Evolutionary conservation across 176 grass and related monocot species (phyloP).

Genomic region (Zea luxurians): DNA sequence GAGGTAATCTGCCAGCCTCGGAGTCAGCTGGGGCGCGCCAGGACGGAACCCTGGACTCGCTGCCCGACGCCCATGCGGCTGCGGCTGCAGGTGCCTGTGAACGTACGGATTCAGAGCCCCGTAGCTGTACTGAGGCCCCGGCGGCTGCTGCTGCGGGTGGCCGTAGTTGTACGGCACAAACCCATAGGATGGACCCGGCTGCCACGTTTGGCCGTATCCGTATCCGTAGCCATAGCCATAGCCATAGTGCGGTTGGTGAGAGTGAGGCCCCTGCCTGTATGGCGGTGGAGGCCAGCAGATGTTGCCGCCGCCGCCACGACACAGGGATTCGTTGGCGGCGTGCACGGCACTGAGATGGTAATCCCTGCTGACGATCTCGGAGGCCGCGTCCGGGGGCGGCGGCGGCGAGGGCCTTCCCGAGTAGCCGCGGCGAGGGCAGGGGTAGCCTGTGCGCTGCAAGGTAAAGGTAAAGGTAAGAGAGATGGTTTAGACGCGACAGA

Average conservation of each 20-base stretch:
- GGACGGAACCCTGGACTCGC: constrained; percentile 35
- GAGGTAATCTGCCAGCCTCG: constrained; percentile 57
- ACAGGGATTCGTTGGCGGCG: constrained; percentile 44
- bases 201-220: constrained; percentile 13
- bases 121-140: constrained; percentile 30
- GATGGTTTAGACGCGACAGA: constrained; percentile 25
- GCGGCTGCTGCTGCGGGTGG: constrained; percentile 20
- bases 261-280: constrained; percentile 24
- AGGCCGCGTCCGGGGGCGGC: not conserved
- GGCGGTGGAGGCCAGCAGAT: constrained; percentile 19
- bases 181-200: constrained; percentile 27
- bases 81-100: constrained; percentile 19
- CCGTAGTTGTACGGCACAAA: constrained; percentile 49
- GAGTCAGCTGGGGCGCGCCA: not conserved
- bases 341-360: constrained; percentile 40
- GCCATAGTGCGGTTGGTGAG: not conserved
- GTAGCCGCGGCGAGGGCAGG: constrained; percentile 26
- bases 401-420: constrained; percentile 28
- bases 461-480: not conserved
- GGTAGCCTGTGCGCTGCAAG: constrained; percentile 49
- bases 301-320: constrained; percentile 17
- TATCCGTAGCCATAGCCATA: constrained; percentile 39
- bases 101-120: constrained; percentile 35
- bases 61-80: constrained; percentile 29
- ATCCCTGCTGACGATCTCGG: constrained; percentile 43